These are phyloP conservation scores for Acorus gramineus DNA, from an alignment of 106 monocot genomes.

Conservation along the genomic window DNA sequence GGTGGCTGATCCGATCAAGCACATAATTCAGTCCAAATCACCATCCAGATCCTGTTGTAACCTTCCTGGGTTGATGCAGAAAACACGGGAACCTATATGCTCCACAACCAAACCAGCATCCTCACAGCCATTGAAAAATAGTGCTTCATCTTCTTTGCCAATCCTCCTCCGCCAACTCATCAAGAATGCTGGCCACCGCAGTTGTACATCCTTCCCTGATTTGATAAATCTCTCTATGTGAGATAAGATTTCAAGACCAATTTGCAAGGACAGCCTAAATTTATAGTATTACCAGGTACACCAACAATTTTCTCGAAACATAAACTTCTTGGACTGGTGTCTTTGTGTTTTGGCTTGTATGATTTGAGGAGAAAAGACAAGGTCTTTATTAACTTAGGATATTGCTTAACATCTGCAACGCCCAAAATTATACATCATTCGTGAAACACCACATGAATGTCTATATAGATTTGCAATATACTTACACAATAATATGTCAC, in stretches of 20 bases:
- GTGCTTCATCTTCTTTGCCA: slow-evolving; percentile 52
- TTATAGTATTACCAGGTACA: slow-evolving; percentile 24
- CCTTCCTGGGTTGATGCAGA: slow-evolving; percentile 31
- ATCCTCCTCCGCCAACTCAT: slow-evolving; percentile 94
- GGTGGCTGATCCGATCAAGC: too few relatives aligned
- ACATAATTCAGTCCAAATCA: too few relatives aligned
- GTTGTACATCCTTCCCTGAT: slow-evolving; percentile 45
- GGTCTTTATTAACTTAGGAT: slow-evolving; percentile 67
- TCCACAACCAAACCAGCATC: slow-evolving; percentile 41
- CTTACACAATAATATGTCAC: slow-evolving; percentile 87
- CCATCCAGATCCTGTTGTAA: too few relatives aligned
- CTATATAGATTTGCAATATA: too few relatives aligned
- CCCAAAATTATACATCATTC: background rate
- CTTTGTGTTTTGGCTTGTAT: slow-evolving; percentile 26
- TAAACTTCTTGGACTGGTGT: slow-evolving; percentile 4
- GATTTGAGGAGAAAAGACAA: slow-evolving; percentile 63
- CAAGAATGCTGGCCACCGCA: slow-evolving; percentile 46
- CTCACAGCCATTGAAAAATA: slow-evolving; percentile 68
- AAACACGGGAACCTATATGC: slow-evolving; percentile 82
- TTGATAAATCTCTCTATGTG: background rate
- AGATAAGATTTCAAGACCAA: background rate
- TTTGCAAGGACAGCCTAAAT: background rate
- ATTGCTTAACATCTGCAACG: slow-evolving; percentile 85
- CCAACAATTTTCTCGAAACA: slow-evolving; percentile 3
- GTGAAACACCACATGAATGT: background rate